Percentiles rank a stretch among this genome's conserved stretches.
Conservation (phyloP, 345 rosid species). For the Gossypium ekmanianum region DNA sequence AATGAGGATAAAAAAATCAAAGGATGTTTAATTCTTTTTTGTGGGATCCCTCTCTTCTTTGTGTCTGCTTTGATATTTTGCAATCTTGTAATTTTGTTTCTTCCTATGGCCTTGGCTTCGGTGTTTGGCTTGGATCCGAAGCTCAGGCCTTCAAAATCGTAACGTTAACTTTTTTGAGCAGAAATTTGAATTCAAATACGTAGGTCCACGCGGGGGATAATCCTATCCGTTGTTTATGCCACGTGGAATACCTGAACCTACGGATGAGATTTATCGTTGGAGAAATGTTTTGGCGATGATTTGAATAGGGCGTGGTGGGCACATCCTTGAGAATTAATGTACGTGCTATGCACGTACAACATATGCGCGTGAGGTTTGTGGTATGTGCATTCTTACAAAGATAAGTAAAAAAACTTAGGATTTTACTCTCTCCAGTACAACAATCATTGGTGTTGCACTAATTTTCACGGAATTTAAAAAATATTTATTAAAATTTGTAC, state of each 20-base stretch:
- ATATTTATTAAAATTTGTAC: too few species aligned
- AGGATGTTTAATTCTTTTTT: background rate
- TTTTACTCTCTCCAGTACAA: too few species aligned
- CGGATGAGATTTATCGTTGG: slow-evolving; percentile 1
- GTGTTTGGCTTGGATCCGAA: slow-evolving; percentile 13
- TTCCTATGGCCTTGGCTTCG: background rate
- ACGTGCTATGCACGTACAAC: too few species aligned
- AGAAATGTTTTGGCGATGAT: too few species aligned
- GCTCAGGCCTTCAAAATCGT: slow-evolving; percentile 6
- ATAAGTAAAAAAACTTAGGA: too few species aligned
- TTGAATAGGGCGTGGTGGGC: too few species aligned
- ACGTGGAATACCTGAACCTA: background rate
- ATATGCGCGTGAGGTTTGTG: too few species aligned
- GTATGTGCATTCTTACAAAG: too few species aligned
- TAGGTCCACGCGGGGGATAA: slow-evolving; percentile 13
- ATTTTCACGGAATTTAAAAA: too few species aligned
- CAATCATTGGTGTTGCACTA: too few species aligned
- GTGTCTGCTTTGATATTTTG: background rate
- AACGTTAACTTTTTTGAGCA: slow-evolving; percentile 23
- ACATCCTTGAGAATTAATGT: too few species aligned
- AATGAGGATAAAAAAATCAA: background rate
- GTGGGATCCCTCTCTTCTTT: background rate
- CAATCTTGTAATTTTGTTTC: background rate
- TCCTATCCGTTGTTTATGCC: slow-evolving; percentile 11
- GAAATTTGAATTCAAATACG: slow-evolving; percentile 31